phyloP scores from a whole-genome alignment of 2,329 filamentous ascomycete genomes.

The Epichloe elymi region DNA sequence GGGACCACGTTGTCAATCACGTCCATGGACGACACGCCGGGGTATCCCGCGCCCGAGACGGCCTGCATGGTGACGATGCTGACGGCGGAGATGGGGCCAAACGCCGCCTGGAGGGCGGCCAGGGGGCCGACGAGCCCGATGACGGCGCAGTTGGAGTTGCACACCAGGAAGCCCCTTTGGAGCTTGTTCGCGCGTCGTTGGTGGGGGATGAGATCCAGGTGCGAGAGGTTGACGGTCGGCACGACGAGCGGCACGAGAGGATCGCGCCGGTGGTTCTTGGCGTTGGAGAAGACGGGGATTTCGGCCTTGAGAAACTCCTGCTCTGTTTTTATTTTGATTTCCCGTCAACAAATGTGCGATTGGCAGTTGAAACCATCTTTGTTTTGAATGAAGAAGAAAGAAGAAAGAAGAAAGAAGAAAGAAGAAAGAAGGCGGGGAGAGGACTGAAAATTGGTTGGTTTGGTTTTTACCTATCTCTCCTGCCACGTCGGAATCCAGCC shows the following conservation, averaged over 20 bases:
- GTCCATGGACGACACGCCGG: constrained; percentile 86
- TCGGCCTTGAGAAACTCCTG: constrained; percentile 82
- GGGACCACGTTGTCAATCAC: constrained; percentile 93
- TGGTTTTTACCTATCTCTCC: constrained; percentile 62
- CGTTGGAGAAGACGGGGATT: constrained; percentile 90
- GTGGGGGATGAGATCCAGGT: constrained; percentile 79
- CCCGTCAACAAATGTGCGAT: constrained; percentile 11
- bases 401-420: not conserved
- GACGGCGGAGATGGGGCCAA: constrained; percentile 65
- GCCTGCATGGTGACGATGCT: constrained; percentile 90
- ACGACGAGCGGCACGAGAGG: constrained; percentile 86
- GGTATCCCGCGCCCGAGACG: constrained; percentile 83
- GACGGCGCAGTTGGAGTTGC: constrained; percentile 97
- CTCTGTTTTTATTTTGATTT: constrained; percentile 36
- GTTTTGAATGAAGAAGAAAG: not conserved
- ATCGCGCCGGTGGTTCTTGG: constrained; percentile 90
- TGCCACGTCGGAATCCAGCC: constrained; percentile 83
- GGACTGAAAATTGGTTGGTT: too few relatives aligned
- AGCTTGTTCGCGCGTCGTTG: constrained; percentile 63
- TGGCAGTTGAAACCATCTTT: not conserved
- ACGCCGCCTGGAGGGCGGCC: constrained; percentile 73
- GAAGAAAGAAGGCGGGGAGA: not conserved
- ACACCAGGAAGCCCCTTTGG: constrained; percentile 81
- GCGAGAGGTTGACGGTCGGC: constrained; percentile 82
- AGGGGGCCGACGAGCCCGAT: constrained; percentile 89